phyloP scores from a whole-genome alignment of 2,329 filamentous ascomycete genomes.

The Colletotrichum magnum region DNA sequence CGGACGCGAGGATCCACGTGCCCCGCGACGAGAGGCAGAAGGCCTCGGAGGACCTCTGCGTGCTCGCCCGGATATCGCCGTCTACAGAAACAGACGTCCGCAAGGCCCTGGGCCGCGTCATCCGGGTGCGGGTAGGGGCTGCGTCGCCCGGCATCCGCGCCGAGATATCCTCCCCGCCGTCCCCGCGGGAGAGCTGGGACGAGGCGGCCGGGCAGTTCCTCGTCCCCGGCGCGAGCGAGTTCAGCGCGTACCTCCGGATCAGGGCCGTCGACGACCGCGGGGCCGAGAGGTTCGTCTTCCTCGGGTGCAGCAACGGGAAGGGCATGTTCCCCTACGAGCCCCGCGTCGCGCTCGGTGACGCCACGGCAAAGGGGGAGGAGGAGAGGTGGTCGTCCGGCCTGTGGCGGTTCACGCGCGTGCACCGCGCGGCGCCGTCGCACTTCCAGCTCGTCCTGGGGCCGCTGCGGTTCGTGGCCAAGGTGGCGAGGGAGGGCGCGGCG shows the following conservation, averaged over 20 bases:
- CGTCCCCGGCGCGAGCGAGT: not conserved
- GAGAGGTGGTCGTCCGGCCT: not conserved
- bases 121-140: too few species aligned
- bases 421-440: not conserved
- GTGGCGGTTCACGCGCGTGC: conserved; percentile 1
- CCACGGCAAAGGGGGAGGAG: not conserved
- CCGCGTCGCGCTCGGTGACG: not conserved
- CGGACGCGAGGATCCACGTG: not conserved
- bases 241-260: not conserved
- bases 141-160: not conserved
- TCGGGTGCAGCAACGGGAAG: not conserved
- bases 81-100: not conserved
- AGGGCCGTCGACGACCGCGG: not conserved
- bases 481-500: not conserved
- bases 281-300: not conserved
- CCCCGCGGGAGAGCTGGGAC: not conserved
- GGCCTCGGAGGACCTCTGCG: not conserved
- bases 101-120: not conserved
- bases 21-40: not conserved
- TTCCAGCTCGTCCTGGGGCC: not conserved
- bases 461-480: not conserved
- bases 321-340: not conserved
- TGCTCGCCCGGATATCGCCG: not conserved
- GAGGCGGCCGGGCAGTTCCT: not conserved
- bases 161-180: not conserved